Conservation (phyloP, 2,329 filamentous ascomycete species). For the Didymella pinodella region DNA sequence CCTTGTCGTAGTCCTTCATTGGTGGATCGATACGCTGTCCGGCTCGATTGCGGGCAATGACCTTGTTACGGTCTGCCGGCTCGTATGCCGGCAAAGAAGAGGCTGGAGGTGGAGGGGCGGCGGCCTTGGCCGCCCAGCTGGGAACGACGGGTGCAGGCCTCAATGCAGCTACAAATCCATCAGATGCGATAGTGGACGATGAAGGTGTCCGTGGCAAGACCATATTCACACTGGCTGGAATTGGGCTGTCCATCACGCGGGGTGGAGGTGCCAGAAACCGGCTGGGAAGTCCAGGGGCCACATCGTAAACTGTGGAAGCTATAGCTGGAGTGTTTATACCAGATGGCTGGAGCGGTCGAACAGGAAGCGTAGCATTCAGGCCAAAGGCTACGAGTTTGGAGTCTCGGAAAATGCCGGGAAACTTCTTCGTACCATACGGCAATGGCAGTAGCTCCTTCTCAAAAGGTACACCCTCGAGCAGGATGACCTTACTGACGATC, state of each 20-base stretch:
- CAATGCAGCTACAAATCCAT: conserved; percentile 18
- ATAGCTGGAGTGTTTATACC: conserved; percentile 3
- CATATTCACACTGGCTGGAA: conserved; percentile 17
- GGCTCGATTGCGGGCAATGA: conserved; percentile 64
- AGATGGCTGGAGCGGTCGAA: conserved; percentile 6
- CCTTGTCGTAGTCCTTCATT: conserved; percentile 60
- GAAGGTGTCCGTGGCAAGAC: conserved; percentile 40
- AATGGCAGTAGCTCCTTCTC: conserved; percentile 61
- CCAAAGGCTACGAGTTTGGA: conserved; percentile 53
- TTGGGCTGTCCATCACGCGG: conserved; percentile 32
- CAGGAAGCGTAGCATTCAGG: conserved; percentile 8
- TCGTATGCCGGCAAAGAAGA: conserved; percentile 30
- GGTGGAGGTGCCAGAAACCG: conserved; percentile 35
- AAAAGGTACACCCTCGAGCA: conserved; percentile 65
- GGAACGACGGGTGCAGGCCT: conserved; percentile 28
- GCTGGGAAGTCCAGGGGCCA: conserved; percentile 35
- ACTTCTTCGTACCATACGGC: conserved; percentile 60
- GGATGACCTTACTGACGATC: conserved; percentile 59
- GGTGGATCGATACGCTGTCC: conserved; percentile 67
- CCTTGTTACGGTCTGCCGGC: conserved; percentile 41
- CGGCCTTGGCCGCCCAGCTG: conserved; percentile 46
- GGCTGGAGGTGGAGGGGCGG: conserved; percentile 47
- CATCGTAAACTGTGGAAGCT: conserved; percentile 26
- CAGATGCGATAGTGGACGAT: conserved; percentile 40
- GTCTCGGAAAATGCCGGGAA: conserved; percentile 63